These are phyloP conservation scores for Leonotis leonurus DNA, from an alignment of 257 asterid species.

Conservation along the genomic window DNA sequence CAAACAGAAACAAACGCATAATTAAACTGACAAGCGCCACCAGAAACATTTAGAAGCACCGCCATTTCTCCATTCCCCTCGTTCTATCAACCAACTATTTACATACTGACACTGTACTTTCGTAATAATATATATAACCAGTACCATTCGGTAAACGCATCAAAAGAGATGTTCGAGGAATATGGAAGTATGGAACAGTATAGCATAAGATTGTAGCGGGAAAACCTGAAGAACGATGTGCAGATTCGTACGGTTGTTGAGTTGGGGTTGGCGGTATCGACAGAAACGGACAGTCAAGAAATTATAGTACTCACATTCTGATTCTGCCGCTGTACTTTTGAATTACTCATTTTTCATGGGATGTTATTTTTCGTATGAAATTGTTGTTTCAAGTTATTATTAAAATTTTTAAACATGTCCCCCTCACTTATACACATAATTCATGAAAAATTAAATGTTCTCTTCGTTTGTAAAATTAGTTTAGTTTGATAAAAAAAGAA, in stretches of 20 bases:
- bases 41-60: not conserved
- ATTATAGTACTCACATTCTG: too few relatives aligned
- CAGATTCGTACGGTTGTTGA: not conserved
- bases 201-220: not conserved
- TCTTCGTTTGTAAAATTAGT: too few relatives aligned
- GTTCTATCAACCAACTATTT: not conserved
- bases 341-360: too few relatives aligned
- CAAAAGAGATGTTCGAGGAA: not conserved
- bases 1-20: not conserved
- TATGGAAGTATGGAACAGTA: not conserved
- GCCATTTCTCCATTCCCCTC: not conserved
- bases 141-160: not conserved
- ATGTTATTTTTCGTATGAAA: too few relatives aligned
- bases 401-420: too few relatives aligned
- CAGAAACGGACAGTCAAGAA: too few relatives aligned
- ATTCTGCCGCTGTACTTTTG: too few relatives aligned
- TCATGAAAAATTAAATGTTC: too few relatives aligned
- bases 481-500: too few relatives aligned
- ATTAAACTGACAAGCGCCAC: conserved; percentile 4
- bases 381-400: too few relatives aligned
- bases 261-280: too few relatives aligned
- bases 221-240: not conserved
- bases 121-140: not conserved
- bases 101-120: not conserved
- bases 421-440: too few relatives aligned